A percentile compares a stretch with the other conserved stretches of the same genome.
These are phyloP conservation scores for Talaromyces funiculosus DNA, from an alignment of 2,329 filamentous ascomycete genomes.

Conservation along the genomic window DNA sequence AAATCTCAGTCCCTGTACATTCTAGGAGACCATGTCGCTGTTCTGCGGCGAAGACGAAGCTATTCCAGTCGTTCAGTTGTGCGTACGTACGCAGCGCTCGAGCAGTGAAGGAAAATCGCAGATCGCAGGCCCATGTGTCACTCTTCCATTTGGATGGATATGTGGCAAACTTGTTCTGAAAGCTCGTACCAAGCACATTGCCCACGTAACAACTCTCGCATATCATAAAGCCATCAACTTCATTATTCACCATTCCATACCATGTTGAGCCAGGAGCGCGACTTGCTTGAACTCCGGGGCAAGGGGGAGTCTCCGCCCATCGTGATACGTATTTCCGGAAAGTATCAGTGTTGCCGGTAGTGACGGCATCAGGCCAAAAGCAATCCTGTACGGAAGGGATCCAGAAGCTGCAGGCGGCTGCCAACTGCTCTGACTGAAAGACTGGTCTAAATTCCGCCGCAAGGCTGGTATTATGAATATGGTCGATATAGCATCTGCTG, in stretches of 20 bases:
- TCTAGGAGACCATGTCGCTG: background rate
- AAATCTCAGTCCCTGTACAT: background rate
- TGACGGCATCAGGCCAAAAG: background rate
- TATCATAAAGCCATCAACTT: background rate
- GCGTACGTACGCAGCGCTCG: background rate
- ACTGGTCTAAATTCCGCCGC: background rate
- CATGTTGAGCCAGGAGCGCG: background rate
- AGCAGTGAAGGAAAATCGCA: background rate
- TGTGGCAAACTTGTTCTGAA: background rate
- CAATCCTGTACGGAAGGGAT: background rate
- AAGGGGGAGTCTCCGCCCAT: background rate
- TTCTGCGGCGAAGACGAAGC: background rate
- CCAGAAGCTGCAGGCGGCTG: background rate
- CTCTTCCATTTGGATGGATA: background rate
- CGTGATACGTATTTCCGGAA: background rate
- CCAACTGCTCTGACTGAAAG: background rate
- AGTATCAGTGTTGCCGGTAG: background rate
- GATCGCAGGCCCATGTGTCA: background rate
- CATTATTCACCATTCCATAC: background rate
- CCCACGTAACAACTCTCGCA: background rate
- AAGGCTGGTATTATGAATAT: background rate
- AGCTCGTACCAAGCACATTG: background rate
- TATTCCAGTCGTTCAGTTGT: background rate
- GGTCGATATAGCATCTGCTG: background rate
- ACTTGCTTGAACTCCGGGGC: background rate